Conservation (phyloP, 495 filamentous ascomycete species). For the Annulohypoxylon maeteangense region DNA sequence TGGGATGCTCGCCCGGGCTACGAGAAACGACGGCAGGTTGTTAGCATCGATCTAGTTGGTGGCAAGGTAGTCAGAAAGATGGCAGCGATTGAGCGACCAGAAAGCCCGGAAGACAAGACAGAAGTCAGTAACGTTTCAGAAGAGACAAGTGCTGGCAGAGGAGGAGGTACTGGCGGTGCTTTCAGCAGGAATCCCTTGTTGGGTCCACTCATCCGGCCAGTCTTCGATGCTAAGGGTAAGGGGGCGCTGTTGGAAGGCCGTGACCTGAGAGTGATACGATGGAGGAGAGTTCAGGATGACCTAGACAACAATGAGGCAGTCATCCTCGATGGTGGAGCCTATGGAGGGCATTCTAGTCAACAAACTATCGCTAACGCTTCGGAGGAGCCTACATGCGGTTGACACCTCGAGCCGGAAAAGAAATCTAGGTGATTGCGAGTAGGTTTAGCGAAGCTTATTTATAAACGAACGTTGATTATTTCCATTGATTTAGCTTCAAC, state of each 20-base stretch:
- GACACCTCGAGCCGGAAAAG: not conserved
- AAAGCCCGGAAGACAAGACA: constrained; percentile 58
- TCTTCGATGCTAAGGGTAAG: constrained; percentile 70
- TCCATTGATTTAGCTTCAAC: constrained; percentile 14
- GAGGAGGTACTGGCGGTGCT: constrained; percentile 59
- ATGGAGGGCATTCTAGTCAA: constrained; percentile 58
- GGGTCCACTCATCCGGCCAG: constrained; percentile 79
- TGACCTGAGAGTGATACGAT: constrained; percentile 64
- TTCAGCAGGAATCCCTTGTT: constrained; percentile 89
- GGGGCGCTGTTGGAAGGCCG: constrained; percentile 51
- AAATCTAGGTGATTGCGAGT: not conserved
- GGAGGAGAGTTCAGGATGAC: constrained; percentile 93
- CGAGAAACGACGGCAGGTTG: constrained; percentile 88
- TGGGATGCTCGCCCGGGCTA: constrained; percentile 91
- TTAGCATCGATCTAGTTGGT: constrained; percentile 84
- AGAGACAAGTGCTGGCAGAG: constrained; percentile 45
- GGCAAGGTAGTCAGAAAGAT: constrained; percentile 81
- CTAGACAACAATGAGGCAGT: constrained; percentile 90
- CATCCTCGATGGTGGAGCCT: constrained; percentile 85
- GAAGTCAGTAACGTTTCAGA: constrained; percentile 18
- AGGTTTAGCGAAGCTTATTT: not conserved
- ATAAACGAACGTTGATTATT: constrained; percentile 19
- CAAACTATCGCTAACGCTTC: constrained; percentile 17
- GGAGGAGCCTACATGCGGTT: constrained; percentile 53
- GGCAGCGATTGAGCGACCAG: constrained; percentile 66